Evolutionary conservation across 176 grass and related monocot genomes (phyloP).

Genomic region (Paspalum vaginatum): DNA sequence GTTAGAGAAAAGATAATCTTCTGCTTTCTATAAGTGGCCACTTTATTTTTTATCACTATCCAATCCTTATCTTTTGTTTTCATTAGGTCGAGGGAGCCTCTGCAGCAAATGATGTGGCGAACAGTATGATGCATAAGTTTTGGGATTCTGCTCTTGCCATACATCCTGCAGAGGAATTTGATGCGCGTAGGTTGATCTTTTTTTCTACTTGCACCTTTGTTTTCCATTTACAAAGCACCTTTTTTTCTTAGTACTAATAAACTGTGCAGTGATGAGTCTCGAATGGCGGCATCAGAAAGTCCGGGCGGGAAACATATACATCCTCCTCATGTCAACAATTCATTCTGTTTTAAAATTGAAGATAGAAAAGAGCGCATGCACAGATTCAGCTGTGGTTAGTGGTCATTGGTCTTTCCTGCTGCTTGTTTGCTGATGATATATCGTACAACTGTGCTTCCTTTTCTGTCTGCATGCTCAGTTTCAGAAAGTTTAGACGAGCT

Average conservation of each 20-base stretch:
- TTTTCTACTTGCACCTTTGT: not conserved
- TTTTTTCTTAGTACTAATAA: slow-evolving; percentile 17
- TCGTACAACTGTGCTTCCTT: not conserved
- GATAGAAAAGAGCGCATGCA: slow-evolving; percentile 61
- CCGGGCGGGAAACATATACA: slow-evolving; percentile 52
- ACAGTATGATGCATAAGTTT: slow-evolving; percentile 80
- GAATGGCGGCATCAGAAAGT: slow-evolving; percentile 39
- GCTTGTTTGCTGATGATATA: slow-evolving; percentile 7
- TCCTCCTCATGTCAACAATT: slow-evolving; percentile 56
- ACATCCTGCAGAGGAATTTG: slow-evolving; percentile 61
- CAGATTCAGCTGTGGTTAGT: slow-evolving; percentile 74
- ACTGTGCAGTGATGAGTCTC: slow-evolving; percentile 57
- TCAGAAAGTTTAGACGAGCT: slow-evolving; percentile 68
- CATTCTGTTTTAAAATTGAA: slow-evolving; percentile 62
- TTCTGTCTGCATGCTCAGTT: slow-evolving; percentile 44
- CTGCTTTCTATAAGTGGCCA: not conserved
- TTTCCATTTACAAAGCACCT: not conserved
- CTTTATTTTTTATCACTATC: not conserved
- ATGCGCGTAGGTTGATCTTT: slow-evolving; percentile 58
- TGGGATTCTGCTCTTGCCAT: slow-evolving; percentile 79
- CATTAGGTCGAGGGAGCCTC: slow-evolving; percentile 42
- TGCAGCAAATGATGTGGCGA: slow-evolving; percentile 57
- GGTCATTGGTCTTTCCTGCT: not conserved
- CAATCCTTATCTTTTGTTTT: not conserved
- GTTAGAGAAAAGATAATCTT: not conserved